phyloP scores from a whole-genome alignment of 805 yeast genomes.

The Pachysolen tannophilus region DNA sequence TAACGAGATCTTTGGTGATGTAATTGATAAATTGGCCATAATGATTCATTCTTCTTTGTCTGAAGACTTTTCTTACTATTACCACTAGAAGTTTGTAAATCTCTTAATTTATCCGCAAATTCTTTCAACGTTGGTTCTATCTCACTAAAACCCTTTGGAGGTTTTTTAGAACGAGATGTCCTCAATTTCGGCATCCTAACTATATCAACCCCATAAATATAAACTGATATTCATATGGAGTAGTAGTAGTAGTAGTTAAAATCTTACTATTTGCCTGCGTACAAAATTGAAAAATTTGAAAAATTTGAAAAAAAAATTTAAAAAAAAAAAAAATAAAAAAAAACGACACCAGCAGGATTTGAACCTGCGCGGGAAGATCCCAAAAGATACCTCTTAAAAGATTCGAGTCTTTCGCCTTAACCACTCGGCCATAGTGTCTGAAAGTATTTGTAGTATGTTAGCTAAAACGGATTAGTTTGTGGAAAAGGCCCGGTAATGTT shows the following conservation, averaged over 20 bases:
- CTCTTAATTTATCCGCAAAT: conserved; percentile 51
- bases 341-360: conserved; percentile 69
- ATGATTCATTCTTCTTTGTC: conserved; percentile 42
- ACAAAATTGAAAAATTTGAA: too few relatives aligned
- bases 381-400: too few relatives aligned
- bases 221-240: too few relatives aligned
- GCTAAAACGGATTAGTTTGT: too few relatives aligned
- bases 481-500: too few relatives aligned
- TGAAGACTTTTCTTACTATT: conserved; percentile 1
- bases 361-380: conserved; percentile 78
- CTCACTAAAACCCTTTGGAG: conserved; percentile 71
- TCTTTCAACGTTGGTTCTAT: conserved; percentile 59
- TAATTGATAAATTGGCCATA: conserved; percentile 67
- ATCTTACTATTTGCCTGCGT: too few relatives aligned
- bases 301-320: neutral
- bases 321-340: conserved; percentile 21
- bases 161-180: conserved; percentile 35
- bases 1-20: conserved; percentile 72
- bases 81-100: conserved; percentile 30
- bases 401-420: conserved; percentile 74
- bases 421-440: conserved; percentile 66
- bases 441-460: too few relatives aligned
- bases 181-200: conserved; percentile 36
- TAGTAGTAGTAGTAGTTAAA: too few relatives aligned
- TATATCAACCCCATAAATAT: neutral